Base-by-base conservation (phyloP, 1,284 basidiomycete genomes). In the Ganoderma multipileum region DNA sequence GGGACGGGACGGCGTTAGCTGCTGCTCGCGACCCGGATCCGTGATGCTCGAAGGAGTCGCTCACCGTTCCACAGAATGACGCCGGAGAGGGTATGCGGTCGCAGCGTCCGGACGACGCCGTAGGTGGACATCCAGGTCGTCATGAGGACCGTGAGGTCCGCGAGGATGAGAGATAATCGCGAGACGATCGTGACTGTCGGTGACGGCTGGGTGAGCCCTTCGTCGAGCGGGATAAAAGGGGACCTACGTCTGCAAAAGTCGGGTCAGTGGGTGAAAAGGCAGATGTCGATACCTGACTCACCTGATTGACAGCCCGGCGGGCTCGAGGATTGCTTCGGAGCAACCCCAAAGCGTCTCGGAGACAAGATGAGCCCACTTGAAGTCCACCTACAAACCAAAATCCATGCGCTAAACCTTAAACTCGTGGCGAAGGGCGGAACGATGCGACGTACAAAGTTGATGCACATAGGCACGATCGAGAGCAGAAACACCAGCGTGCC, bases 71-170 rank as follows among this genome's bases (percentile, higher is more conserved):
- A 5, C 4, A 50, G 47, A 26, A 50, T 11, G 2, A 50, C 47
- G 26, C 4, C 47, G 23, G 23, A 26, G 47, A 50, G 47, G n/a
- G 47, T 50, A 1, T 8, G 28, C 12, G 18, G 0, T 20, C 16
- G 2, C 28, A 33, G 28, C 52, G 2, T 20, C 23, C 12, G 30
- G 0, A 18, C 52, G 16, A 9, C 7, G 14, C 8, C 7, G 7
- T 30, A 54, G 16, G 52, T 30, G 52, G 16, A 47, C 14, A n/a
- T 14, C 63, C 63, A 64, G 7, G 63, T 58, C 1, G n/a, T 28
- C 18, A 30, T 14, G 23, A 42, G 44, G 63, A 58, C 54, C 41
- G 55, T 18, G 3, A 58, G 20, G 55, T 64, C 63, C 14, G 55
- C 63, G 6, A 39, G 26, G 20, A 64, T 58, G 41, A 64, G 55